A percentile compares a stretch with the other conserved stretches of the same genome.
Evolutionary conservation across 169 alveolate genomes (phyloP).

Genomic region (Plasmodium inui): DNA sequence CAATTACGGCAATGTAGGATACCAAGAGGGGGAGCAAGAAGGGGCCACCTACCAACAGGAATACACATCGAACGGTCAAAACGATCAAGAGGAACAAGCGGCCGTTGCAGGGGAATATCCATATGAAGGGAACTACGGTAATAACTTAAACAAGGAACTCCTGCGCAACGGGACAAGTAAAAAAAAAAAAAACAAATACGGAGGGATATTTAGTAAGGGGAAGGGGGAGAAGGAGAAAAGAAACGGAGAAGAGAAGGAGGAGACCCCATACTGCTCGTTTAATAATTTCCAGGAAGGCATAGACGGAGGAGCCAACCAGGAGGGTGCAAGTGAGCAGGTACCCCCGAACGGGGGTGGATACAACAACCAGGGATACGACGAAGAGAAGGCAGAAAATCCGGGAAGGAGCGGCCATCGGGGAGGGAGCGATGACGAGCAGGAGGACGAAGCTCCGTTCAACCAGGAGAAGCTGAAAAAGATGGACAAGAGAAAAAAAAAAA

Average conservation of each 20-base stretch:
- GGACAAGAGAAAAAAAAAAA: constrained; percentile 52
- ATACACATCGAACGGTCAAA: neutral
- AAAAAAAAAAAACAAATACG: constrained; percentile 45
- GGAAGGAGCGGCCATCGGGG: neutral
- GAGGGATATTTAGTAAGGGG: neutral
- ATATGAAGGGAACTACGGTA: neutral
- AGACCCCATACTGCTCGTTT: constrained; percentile 40
- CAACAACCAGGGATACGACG: neutral
- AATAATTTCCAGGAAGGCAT: constrained; percentile 21
- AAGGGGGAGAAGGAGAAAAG: neutral
- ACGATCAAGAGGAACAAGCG: neutral
- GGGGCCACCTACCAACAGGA: neutral
- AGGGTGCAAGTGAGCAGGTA: neutral
- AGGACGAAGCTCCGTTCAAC: constrained; percentile 3
- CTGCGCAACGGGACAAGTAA: neutral
- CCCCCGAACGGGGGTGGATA: neutral
- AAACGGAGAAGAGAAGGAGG: neutral
- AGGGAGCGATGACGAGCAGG: neutral
- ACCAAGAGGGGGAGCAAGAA: neutral
- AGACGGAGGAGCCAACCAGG: neutral
- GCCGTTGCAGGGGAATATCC: neutral
- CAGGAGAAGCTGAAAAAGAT: constrained; percentile 43
- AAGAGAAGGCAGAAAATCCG: neutral
- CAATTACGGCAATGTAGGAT: neutral
- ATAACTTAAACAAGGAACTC: constrained; percentile 2